Evolutionary conservation across 2,329 filamentous ascomycete genomes (phyloP).

Genomic region (Cladosporium velox): DNA sequence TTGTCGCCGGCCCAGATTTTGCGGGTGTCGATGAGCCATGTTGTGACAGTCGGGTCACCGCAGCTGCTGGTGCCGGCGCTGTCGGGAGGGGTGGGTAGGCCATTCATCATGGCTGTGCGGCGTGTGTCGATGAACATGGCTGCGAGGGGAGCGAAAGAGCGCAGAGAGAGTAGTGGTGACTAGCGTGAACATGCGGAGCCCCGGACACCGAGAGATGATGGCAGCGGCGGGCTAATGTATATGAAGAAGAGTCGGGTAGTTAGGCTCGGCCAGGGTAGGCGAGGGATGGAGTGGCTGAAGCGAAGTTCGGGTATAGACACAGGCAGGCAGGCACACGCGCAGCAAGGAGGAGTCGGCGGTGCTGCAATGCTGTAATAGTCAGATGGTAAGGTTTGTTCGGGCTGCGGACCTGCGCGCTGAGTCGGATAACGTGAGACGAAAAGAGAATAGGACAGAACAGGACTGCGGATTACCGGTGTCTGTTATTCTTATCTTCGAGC

Average conservation of each 20-base stretch:
- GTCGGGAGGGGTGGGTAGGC: slow-evolving; percentile 21
- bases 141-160: background rate
- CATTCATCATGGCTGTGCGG: slow-evolving; percentile 4
- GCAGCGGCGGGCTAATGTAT: background rate
- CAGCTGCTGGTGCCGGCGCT: slow-evolving; percentile 15
- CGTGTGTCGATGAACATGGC: slow-evolving; percentile 18
- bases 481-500: background rate
- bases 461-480: background rate
- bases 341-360: background rate
- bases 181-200: slow-evolving; percentile 8
- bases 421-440: slow-evolving; percentile 17
- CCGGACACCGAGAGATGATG: background rate
- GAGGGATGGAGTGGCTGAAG: slow-evolving; percentile 9
- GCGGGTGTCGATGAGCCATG: slow-evolving; percentile 54
- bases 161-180: background rate
- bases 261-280: background rate
- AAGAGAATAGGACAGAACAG: too few relatives aligned
- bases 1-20: slow-evolving; percentile 49
- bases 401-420: slow-evolving; percentile 16
- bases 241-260: background rate
- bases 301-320: background rate
- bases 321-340: background rate
- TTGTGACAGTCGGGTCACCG: slow-evolving; percentile 36
- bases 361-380: background rate
- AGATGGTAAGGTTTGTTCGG: background rate